These are phyloP conservation scores for Oryza glaberrima DNA, from an alignment of 176 grass and related monocot genomes.

Conservation along the genomic window DNA sequence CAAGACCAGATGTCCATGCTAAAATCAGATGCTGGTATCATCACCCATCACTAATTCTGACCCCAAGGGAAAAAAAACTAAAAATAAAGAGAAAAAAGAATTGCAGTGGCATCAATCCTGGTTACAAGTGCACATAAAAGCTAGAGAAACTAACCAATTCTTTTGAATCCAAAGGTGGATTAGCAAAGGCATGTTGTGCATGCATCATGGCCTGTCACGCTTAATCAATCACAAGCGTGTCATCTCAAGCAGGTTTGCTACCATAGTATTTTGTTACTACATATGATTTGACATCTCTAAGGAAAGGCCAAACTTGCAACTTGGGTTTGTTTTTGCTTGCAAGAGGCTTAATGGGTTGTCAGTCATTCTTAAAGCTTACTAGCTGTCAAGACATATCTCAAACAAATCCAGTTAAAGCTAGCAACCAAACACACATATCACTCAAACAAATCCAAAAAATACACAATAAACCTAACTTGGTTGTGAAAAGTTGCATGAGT, in stretches of 20 bases:
- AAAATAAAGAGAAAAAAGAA: background rate
- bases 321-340: background rate
- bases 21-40: slow-evolving; percentile 39
- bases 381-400: background rate
- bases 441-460: background rate
- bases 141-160: background rate
- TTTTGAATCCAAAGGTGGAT: slow-evolving; percentile 39
- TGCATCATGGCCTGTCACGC: slow-evolving; percentile 29
- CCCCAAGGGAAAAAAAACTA: background rate
- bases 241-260: background rate
- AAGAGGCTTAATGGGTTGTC: background rate
- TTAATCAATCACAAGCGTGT: slow-evolving; percentile 25
- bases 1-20: slow-evolving; percentile 21
- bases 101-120: slow-evolving; percentile 30
- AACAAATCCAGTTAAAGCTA: background rate
- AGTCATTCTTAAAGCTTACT: background rate
- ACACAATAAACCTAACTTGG: background rate
- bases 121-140: slow-evolving; percentile 6
- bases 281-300: background rate
- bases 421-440: background rate
- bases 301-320: background rate
- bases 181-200: slow-evolving; percentile 16
- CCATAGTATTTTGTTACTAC: background rate
- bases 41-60: slow-evolving; percentile 40
- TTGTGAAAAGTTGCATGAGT: background rate